Conservation (phyloP, 225 moss, liverwort and hornwort species). For the Straminergon stramineum region DNA sequence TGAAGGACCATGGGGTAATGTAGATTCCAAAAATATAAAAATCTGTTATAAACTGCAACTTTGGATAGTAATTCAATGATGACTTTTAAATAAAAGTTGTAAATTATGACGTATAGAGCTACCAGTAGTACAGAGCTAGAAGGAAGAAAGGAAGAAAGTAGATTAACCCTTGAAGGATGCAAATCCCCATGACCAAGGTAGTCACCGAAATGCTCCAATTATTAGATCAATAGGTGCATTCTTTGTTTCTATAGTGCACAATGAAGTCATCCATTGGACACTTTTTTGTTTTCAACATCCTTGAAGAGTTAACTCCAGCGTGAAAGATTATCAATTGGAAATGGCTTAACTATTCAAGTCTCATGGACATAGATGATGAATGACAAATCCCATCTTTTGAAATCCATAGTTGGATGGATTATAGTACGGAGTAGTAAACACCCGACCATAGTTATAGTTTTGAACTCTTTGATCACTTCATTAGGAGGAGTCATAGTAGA, state of each 20-base stretch:
- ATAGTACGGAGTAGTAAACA: not conserved
- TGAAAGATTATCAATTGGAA: not conserved
- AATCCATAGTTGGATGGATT: not conserved
- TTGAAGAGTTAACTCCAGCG: too few species aligned
- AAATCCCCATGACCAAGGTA: too few species aligned
- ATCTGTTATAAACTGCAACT: not conserved
- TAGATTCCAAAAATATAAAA: not conserved
- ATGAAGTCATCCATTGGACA: too few species aligned
- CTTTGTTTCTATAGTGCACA: too few species aligned
- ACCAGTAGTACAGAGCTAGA: too few species aligned
- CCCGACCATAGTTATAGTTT: fast-evolving
- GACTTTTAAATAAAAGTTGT: not conserved
- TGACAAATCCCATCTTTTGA: not conserved
- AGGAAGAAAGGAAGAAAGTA: not conserved
- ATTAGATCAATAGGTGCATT: too few species aligned
- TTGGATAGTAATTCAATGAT: not conserved
- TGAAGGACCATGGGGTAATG: too few species aligned
- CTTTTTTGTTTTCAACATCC: too few species aligned
- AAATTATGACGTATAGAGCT: too few species aligned
- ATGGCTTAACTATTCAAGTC: not conserved
- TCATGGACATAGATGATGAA: not conserved
- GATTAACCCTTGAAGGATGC: not conserved
- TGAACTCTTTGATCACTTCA: too few species aligned
- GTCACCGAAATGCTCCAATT: too few species aligned
- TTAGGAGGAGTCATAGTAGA: not conserved